phyloP scores from a whole-genome alignment of 148 eudicot genomes.

The Cornus florida region DNA sequence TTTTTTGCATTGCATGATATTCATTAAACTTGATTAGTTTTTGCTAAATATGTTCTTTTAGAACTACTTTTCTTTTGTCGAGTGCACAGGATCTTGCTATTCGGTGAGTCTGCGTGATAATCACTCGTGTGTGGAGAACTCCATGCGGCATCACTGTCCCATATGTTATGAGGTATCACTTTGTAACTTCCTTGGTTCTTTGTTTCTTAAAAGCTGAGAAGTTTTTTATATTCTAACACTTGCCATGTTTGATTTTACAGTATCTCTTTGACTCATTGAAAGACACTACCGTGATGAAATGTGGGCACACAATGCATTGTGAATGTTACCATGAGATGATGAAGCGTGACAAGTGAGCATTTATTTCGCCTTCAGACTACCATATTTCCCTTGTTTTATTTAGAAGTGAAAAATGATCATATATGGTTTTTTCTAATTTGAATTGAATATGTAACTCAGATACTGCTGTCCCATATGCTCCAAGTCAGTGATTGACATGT shows the following conservation, averaged over 20 bases:
- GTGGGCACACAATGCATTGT: constrained; percentile 96
- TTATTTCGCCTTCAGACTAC: neutral
- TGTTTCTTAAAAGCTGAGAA: neutral
- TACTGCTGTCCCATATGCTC: constrained; percentile 95
- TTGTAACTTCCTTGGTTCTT: constrained; percentile 6
- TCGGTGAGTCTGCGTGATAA: constrained; percentile 66
- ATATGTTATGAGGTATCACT: constrained; percentile 83
- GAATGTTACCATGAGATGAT: constrained; percentile 91
- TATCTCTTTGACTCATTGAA: constrained; percentile 94
- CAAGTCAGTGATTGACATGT: constrained; percentile 80
- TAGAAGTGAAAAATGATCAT: neutral
- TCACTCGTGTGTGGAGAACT: constrained; percentile 84
- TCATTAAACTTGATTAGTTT: neutral
- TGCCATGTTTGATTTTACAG: constrained; percentile 34
- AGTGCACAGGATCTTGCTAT: constrained; percentile 74
- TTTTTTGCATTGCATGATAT: neutral
- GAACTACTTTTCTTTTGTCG: constrained; percentile 1
- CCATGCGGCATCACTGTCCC: constrained; percentile 95
- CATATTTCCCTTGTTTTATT: neutral
- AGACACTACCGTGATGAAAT: constrained; percentile 80
- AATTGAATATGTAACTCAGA: constrained; percentile 30
- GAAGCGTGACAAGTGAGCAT: constrained; percentile 83
- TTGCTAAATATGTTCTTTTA: neutral
- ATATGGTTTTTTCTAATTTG: neutral
- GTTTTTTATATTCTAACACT: neutral